phyloP scores from a whole-genome alignment of 116 monocot species.

The Iris pallida region DNA sequence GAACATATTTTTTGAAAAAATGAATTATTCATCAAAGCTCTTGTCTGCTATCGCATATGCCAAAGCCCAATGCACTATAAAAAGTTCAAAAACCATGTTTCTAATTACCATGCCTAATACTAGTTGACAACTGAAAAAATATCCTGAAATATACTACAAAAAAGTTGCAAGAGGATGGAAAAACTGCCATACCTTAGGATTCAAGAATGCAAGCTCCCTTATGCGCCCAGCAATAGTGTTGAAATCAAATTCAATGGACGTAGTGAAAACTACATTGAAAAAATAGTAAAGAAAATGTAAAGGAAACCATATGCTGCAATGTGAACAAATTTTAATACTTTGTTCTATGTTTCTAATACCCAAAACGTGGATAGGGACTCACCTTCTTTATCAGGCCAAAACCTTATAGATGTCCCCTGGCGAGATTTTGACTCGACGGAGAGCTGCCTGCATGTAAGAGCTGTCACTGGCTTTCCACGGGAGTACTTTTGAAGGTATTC shows the following conservation, averaged over 20 bases:
- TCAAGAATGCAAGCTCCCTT: constrained; percentile 93
- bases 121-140: too few relatives aligned
- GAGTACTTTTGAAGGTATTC: constrained; percentile 76
- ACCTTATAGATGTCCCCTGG: constrained; percentile 78
- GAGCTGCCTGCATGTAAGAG: constrained; percentile 31
- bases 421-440: constrained; percentile 36
- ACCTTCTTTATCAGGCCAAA: constrained; percentile 98
- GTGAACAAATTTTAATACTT: too few relatives aligned
- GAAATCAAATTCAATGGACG: constrained; percentile 76
- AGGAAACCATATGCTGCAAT: too few relatives aligned
- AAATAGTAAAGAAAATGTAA: neutral
- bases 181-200: constrained; percentile 62
- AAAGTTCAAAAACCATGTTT: too few relatives aligned
- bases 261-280: constrained; percentile 82
- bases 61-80: too few relatives aligned
- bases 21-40: too few relatives aligned
- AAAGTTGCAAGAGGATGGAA: too few relatives aligned
- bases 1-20: too few relatives aligned
- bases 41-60: too few relatives aligned
- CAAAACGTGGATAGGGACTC: too few relatives aligned
- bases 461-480: constrained; percentile 85
- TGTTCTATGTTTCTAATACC: too few relatives aligned
- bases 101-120: too few relatives aligned
- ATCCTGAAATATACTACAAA: neutral
- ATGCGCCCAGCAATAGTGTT: constrained; percentile 89